Evolutionary conservation across 768 basidiomycete genomes (phyloP), one percentile per base, ranked within the genome.

Genomic region (Lenzites betulinus): DNA sequence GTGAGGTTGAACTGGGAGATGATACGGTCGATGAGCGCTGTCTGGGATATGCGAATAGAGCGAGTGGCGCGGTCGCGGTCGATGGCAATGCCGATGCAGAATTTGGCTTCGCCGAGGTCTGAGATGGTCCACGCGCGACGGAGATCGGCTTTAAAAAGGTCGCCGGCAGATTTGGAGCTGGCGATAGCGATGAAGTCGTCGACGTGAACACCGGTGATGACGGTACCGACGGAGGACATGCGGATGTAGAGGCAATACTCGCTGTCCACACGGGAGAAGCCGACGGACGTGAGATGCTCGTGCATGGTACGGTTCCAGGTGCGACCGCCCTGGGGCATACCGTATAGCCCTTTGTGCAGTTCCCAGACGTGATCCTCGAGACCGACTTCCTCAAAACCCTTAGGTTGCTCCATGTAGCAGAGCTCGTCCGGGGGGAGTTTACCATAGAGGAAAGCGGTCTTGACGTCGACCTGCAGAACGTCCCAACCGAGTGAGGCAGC

Each of bases 361-460:
- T 30, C 38, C 26, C 59, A 58, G 36, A 70, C 66, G 16, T 28
- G 46, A 20, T 30, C 42, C 0, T 50, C 44, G 1, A 44, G 49
- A 35, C 49, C 53, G 22, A 46, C 26, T 1, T 53, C 54, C 33
- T 55, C 51, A 33, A 59, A 65, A 1, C 72, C 74, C 9, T 66
- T 56, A 11, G 72, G 72, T 49, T 75, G 75, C 20, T 74, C 71
- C 73, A 79, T 76, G 51, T 56, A 69, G 52, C 71, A 77, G 0
- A 66, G 52, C 41, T 77, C 69, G 2, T 68, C 59, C 1, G 55
- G 22, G 16, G 66, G 63, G 6, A 58, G 28, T n/a, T n/a, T n/a
- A n/a, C 76, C 73, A 61, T 79, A 67, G 1, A 79, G 70, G 63
- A 75, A 80, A 0, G 77, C 75, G 0, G 73, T 77, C 35, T 77